A percentile compares a stretch with the other conserved stretches of the same genome.
Evolutionary conservation across 176 grass and related monocot species (phyloP).

Genomic region (Pharus latifolius): DNA sequence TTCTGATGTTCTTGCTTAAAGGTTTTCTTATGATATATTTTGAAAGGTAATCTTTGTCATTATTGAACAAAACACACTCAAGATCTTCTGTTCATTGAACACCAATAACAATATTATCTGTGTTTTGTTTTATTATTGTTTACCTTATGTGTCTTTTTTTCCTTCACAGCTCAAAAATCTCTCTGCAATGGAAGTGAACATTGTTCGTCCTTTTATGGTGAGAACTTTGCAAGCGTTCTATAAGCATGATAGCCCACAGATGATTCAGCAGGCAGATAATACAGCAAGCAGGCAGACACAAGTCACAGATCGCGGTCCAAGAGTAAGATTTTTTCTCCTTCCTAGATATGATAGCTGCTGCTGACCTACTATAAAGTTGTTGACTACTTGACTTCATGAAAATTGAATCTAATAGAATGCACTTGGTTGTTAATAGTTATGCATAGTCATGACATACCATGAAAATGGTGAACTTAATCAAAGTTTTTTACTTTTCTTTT

Average conservation of each 20-base stretch:
- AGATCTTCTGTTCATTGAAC: neutral
- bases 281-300: slow-evolving; percentile 30
- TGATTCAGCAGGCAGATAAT: slow-evolving; percentile 66
- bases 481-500: neutral
- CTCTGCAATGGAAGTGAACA: slow-evolving; percentile 96
- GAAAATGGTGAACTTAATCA: neutral
- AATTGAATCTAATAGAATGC: neutral
- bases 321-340: slow-evolving; percentile 45
- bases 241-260: slow-evolving; percentile 87
- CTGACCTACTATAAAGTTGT: neutral
- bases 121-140: neutral
- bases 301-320: slow-evolving; percentile 47
- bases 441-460: neutral
- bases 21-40: neutral
- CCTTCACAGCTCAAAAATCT: slow-evolving; percentile 84
- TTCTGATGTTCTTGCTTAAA: neutral
- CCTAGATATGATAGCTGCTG: neutral
- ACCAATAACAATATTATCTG: neutral
- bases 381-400: neutral
- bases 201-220: slow-evolving; percentile 91
- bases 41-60: neutral
- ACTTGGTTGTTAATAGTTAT: neutral
- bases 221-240: slow-evolving; percentile 89
- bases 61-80: neutral
- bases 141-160: neutral